phyloP scores from a whole-genome alignment of 495 filamentous ascomycete genomes.

The Immersiella caudata region DNA sequence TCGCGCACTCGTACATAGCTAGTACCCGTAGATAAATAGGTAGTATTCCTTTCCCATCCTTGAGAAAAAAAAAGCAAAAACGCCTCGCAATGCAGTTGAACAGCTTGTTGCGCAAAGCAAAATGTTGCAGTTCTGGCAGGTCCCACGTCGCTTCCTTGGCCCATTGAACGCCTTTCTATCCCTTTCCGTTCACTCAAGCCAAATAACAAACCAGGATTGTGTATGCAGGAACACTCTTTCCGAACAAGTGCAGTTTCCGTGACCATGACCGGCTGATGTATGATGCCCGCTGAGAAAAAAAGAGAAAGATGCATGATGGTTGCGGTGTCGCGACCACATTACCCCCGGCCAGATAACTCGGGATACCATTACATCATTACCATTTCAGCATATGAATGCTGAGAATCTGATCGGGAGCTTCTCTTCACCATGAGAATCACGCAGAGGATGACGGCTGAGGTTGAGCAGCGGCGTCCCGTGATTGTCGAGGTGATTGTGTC shows the following conservation, averaged over 20 bases:
- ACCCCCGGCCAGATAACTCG: neutral
- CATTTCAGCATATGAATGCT: neutral
- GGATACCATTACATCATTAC: constrained; percentile 23
- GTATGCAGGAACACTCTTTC: neutral
- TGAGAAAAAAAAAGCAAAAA: neutral
- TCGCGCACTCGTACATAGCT: neutral
- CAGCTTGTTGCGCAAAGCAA: neutral
- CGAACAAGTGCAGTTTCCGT: neutral
- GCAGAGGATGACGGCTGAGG: neutral
- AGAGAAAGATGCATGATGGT: neutral
- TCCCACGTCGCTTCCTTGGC: neutral
- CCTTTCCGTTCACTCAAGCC: neutral
- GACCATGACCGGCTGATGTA: neutral
- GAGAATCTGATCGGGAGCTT: neutral
- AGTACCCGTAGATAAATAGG: neutral
- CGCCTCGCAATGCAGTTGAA: neutral
- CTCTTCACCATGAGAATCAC: constrained; percentile 12
- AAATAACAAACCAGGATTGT: neutral
- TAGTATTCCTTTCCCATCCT: neutral
- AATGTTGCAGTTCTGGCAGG: neutral
- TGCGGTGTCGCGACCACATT: neutral
- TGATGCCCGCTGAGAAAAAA: neutral
- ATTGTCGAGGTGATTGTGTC: constrained; percentile 36
- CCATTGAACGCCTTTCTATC: constrained; percentile 1
- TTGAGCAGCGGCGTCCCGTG: neutral